A percentile compares a stretch with the other conserved stretches of the same genome.
These are phyloP conservation scores for Metschnikowia proteae DNA, from an alignment of 805 yeast species.

Conservation along the genomic window DNA sequence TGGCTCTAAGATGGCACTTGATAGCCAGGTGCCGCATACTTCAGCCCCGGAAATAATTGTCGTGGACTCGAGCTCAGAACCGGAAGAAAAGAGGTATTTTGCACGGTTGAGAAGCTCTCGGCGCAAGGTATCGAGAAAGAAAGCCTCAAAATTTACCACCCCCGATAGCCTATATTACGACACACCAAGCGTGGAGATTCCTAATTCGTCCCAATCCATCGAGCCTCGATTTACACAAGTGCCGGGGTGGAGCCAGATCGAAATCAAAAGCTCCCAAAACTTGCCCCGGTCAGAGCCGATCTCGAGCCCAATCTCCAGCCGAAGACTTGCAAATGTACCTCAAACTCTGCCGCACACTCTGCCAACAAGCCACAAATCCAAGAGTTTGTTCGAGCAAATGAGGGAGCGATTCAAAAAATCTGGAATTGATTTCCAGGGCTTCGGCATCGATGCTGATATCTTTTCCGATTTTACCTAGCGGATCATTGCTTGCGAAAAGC, in stretches of 20 bases:
- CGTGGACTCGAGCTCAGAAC: neutral
- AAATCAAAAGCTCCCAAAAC: neutral
- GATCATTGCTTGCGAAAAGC: neutral
- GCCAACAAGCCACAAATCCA: neutral
- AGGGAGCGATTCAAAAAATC: conserved; percentile 5
- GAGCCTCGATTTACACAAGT: neutral
- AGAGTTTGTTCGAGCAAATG: conserved; percentile 5
- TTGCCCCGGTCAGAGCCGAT: no score
- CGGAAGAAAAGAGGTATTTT: neutral
- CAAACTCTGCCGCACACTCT: neutral
- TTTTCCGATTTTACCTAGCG: neutral
- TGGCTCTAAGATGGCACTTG: neutral
- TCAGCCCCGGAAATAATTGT: neutral
- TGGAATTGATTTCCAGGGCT: conserved; percentile 10
- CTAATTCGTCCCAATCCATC: conserved; percentile 9
- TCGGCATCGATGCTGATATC: conserved; percentile 1
- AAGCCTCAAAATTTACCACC: neutral
- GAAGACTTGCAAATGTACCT: neutral
- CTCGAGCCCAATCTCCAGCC: neutral
- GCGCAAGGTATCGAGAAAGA: neutral
- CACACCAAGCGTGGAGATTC: conserved; percentile 7
- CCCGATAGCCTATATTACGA: neutral
- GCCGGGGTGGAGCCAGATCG: neutral
- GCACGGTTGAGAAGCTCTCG: neutral
- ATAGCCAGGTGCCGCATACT: neutral